These are phyloP conservation scores for Clonostachys byssicola DNA, from an alignment of 2,329 filamentous ascomycete species.

Conservation along the genomic window DNA sequence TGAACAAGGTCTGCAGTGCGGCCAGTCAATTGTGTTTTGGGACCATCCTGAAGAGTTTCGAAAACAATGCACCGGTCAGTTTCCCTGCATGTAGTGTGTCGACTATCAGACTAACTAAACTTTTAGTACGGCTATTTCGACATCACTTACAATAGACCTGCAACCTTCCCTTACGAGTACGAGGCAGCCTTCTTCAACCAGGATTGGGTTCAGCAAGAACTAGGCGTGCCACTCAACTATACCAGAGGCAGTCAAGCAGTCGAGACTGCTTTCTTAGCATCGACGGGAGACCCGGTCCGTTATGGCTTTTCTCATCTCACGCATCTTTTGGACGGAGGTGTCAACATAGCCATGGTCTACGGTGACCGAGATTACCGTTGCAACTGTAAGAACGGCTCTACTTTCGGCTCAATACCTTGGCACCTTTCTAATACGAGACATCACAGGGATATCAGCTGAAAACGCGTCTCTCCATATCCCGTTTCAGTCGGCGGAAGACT, in stretches of 20 bases:
- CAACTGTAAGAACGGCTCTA: conserved; percentile 41
- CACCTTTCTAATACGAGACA: not conserved
- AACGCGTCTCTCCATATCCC: conserved; percentile 42
- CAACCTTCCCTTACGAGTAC: conserved; percentile 57
- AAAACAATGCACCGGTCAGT: conserved; percentile 1
- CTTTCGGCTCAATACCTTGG: not conserved
- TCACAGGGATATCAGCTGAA: not conserved
- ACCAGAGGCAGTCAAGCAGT: conserved; percentile 33
- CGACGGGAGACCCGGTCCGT: conserved; percentile 53
- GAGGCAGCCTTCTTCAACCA: conserved; percentile 62
- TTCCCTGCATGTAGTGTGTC: not conserved
- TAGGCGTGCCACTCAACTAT: conserved; percentile 59
- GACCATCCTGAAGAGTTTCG: not conserved
- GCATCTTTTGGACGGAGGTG: conserved; percentile 50
- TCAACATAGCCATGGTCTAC: conserved; percentile 67
- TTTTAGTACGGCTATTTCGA: conserved; percentile 40
- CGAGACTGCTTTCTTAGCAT: conserved; percentile 46
- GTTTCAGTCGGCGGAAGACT: conserved; percentile 38
- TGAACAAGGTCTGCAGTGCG: conserved; percentile 42
- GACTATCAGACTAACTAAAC: too few species aligned
- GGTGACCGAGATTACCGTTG: conserved; percentile 56
- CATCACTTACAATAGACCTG: conserved; percentile 37
- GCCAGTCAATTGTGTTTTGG: conserved; percentile 27
- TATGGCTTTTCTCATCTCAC: conserved; percentile 36
- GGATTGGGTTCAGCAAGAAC: conserved; percentile 46